Base-by-base conservation (phyloP, 164 flowering plant genomes). In the Hamamelis virginiana region DNA sequence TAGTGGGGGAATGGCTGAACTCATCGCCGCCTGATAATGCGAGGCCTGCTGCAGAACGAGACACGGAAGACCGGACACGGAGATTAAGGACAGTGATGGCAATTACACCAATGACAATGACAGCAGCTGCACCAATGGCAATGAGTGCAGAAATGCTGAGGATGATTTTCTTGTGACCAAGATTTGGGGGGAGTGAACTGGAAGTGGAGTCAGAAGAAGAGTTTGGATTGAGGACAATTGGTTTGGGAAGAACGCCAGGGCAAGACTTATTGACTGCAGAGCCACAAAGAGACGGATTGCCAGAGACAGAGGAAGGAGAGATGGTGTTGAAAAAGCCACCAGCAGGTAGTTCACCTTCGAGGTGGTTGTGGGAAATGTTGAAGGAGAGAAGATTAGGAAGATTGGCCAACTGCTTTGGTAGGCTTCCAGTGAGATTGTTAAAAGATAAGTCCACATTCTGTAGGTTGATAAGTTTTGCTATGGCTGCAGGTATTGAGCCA, bases 71-170 rank as follows among this genome's bases (percentile, higher is more conserved):
- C 18, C 95, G 86, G 25, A 82, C 93, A 26, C 80, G 91, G 72
- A 92, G 81, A 72, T 96, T 96, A 66, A 96, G 93, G 59, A 93
- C 80, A 14, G 94, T 85, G 62, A 96, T 89, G 53, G 86, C 83
- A 63, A 91, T 80, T 23, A 93, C 97, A 50, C 98, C 99, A 46
- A 96, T 75, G 55, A 88, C 87, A 69, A 96, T 96, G 59, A 87
- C 73, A 58, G 84, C 92, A 41, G 98, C 98, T 33, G 99, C 99
- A 66, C 96, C 91, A 66, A 96, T 96, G 43, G 99, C 98, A 74
- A 96, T 80, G 44, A 96, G 86, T 15, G 99, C 87, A 58, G 99
- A 96, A 62, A 96, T 87, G 77, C 99, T 96, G 70, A 95, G 91
- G 52, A 91, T 81, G 52, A 90, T 89, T 73, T 85, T 87, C 60